Conservation (phyloP, 768 basidiomycete genomes). For the Trametes cingulata region DNA sequence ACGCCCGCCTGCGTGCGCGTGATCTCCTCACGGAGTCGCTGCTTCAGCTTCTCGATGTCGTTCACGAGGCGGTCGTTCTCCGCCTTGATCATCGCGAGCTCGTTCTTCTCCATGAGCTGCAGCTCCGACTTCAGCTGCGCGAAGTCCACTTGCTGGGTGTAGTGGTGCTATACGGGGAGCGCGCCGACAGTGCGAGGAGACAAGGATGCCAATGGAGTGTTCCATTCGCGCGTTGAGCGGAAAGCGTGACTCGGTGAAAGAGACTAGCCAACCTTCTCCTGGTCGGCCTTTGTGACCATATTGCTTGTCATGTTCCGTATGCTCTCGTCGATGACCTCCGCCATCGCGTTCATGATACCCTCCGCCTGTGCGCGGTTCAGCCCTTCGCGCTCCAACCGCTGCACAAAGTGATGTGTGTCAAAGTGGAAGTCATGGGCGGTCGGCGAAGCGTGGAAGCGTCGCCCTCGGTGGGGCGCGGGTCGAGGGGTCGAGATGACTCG, state of each 20-base stretch:
- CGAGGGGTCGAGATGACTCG: background rate
- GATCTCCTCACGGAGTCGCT: slow-evolving; percentile 88
- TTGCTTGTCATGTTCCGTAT: slow-evolving; percentile 94
- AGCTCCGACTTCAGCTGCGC: slow-evolving; percentile 95
- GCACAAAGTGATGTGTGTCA: slow-evolving; percentile 94
- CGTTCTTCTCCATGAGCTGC: slow-evolving; percentile 95
- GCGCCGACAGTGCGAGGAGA: background rate
- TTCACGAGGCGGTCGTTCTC: slow-evolving; percentile 92
- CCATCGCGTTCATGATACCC: slow-evolving; percentile 96
- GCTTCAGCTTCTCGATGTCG: slow-evolving; percentile 95
- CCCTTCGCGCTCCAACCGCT: slow-evolving; percentile 86
- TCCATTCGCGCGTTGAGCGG: slow-evolving; percentile 21
- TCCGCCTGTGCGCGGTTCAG: slow-evolving; percentile 90
- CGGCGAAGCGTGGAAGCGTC: slow-evolving; percentile 34
- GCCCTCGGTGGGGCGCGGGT: background rate
- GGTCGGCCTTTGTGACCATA: slow-evolving; percentile 94
- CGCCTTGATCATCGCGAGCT: slow-evolving; percentile 90
- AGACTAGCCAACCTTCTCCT: slow-evolving; percentile 76
- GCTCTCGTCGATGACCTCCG: slow-evolving; percentile 96
- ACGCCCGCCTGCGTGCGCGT: slow-evolving; percentile 92
- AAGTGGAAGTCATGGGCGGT: slow-evolving; percentile 68
- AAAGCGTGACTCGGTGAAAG: background rate
- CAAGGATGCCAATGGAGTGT: background rate
- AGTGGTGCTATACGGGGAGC: slow-evolving; percentile 62
- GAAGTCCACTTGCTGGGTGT: slow-evolving; percentile 96